Conservation (phyloP, 306 rosid species). For the Geum urbanum region DNA sequence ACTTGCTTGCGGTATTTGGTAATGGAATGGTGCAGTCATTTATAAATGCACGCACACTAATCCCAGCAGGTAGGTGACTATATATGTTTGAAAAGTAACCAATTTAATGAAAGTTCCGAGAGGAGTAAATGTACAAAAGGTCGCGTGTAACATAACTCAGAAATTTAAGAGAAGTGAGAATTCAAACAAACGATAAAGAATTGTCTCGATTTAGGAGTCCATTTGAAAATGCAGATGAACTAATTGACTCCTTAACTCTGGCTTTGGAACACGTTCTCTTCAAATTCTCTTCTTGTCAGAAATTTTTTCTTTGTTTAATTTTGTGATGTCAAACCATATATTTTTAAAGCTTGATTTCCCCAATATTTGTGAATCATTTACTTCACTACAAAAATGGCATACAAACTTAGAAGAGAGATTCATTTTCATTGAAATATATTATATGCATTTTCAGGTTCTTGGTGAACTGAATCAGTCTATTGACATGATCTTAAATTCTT, state of each 20-base stretch:
- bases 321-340: background rate
- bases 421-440: slow-evolving; percentile 15
- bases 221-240: background rate
- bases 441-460: slow-evolving; percentile 23
- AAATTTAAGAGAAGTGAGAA: background rate
- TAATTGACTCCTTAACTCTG: background rate
- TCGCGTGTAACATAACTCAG: background rate
- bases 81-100: background rate
- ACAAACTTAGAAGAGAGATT: slow-evolving; percentile 8
- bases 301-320: background rate
- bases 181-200: background rate
- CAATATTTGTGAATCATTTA: background rate
- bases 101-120: background rate
- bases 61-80: slow-evolving; percentile 50
- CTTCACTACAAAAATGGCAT: slow-evolving; percentile 1
- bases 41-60: slow-evolving; percentile 66
- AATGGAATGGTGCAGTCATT: slow-evolving; percentile 93
- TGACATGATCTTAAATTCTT: slow-evolving; percentile 29
- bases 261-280: background rate
- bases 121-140: background rate
- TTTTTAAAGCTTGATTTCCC: background rate
- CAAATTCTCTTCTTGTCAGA: background rate
- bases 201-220: background rate
- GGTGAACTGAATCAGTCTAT: slow-evolving; percentile 27
- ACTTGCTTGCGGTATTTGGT: slow-evolving; percentile 78